phyloP scores from a whole-genome alignment of 306 rosid species.

The Begonia loranthoides region DNA sequence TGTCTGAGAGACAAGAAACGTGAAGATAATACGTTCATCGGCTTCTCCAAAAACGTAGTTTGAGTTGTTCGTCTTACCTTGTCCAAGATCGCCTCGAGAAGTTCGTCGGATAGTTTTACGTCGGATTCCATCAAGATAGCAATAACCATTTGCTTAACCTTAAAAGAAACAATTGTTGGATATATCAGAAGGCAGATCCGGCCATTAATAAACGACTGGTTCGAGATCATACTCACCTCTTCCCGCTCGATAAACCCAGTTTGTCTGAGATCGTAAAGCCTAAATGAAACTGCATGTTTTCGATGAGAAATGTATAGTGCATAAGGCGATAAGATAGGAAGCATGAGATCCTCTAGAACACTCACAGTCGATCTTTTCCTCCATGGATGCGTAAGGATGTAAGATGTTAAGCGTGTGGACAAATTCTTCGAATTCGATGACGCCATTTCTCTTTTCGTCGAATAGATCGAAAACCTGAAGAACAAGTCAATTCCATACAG shows the following conservation, averaged over 20 bases:
- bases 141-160: constrained; percentile 79
- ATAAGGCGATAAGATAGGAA: constrained; percentile 4
- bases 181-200: too few relatives aligned
- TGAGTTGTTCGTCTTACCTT: constrained; percentile 23
- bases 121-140: constrained; percentile 69
- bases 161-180: constrained; percentile 5
- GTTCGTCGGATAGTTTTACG: constrained; percentile 46
- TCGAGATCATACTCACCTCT: constrained; percentile 39
- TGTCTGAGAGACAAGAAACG: constrained; percentile 32
- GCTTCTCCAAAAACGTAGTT: not conserved
- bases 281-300: constrained; percentile 55
- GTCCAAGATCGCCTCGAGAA: constrained; percentile 60
- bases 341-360: constrained; percentile 14
- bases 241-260: constrained; percentile 74
- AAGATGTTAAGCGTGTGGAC: constrained; percentile 54
- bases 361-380: constrained; percentile 71
- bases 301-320: constrained; percentile 8
- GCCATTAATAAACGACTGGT: too few relatives aligned
- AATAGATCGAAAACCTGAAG: constrained; percentile 68
- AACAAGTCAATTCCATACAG: not conserved
- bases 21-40: too few relatives aligned
- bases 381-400: constrained; percentile 60
- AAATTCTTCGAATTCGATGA: constrained; percentile 70
- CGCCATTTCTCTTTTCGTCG: constrained; percentile 71
- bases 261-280: constrained; percentile 68